Percentiles rank a stretch among this genome's conserved stretches.
These are phyloP conservation scores for Coprinopsis marcescibilis DNA, from an alignment of 768 basidiomycete species.

Conservation along the genomic window DNA sequence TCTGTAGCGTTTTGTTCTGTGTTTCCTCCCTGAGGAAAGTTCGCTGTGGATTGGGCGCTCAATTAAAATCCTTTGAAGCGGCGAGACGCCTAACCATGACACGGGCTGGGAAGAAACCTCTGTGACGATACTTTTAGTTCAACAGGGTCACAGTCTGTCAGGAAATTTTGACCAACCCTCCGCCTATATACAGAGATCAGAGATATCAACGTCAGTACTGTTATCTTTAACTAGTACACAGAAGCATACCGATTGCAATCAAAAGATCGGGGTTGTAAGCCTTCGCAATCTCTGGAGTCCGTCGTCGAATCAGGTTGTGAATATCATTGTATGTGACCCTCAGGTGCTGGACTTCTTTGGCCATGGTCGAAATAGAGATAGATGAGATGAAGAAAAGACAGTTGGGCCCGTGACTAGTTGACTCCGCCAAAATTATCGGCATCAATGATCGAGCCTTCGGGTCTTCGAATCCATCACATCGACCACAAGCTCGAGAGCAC, in stretches of 20 bases:
- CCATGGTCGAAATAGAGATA: too few species aligned
- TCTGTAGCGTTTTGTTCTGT: slow-evolving; percentile 75
- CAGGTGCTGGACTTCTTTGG: slow-evolving; percentile 49
- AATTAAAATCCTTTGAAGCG: background rate
- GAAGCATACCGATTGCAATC: slow-evolving; percentile 69
- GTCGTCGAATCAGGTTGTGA: slow-evolving; percentile 76
- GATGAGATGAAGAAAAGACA: too few species aligned
- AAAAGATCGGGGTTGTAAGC: slow-evolving; percentile 85
- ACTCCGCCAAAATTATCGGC: too few species aligned
- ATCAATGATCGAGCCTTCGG: too few species aligned
- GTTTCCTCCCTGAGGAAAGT: slow-evolving; percentile 76
- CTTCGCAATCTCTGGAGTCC: slow-evolving; percentile 59
- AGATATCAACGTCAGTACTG: slow-evolving; percentile 1
- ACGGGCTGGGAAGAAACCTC: slow-evolving; percentile 94
- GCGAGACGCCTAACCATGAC: slow-evolving; percentile 52
- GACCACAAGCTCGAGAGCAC: slow-evolving; percentile 8
- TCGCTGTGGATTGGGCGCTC: slow-evolving; percentile 38
- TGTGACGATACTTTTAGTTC: slow-evolving; percentile 25
- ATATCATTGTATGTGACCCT: slow-evolving; percentile 88
- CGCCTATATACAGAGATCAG: slow-evolving; percentile 40
- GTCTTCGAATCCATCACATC: slow-evolving; percentile 5
- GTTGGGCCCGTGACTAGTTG: too few species aligned
- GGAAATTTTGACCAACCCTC: slow-evolving; percentile 56
- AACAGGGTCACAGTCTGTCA: background rate
- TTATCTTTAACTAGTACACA: background rate